These are phyloP conservation scores for Stropharia rugosoannulata DNA, from an alignment of 768 basidiomycete genomes.

Conservation along the genomic window DNA sequence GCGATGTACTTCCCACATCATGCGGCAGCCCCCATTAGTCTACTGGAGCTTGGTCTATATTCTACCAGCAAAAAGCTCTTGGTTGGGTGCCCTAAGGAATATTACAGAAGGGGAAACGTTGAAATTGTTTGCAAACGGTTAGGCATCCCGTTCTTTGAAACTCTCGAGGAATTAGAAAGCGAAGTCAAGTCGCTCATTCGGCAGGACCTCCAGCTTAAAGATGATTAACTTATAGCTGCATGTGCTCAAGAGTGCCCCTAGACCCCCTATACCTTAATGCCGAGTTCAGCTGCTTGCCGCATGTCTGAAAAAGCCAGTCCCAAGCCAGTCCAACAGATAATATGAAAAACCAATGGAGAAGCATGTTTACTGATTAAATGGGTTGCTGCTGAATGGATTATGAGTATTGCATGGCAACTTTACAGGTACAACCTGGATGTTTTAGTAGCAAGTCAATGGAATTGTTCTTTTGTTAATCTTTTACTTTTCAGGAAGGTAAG, in stretches of 20 bases:
- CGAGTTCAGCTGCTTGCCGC: no score
- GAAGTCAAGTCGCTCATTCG: not conserved
- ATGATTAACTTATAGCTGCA: not conserved
- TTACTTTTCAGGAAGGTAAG: no score
- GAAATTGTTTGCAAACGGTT: conserved; percentile 2
- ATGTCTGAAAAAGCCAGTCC: no score
- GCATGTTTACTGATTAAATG: no score
- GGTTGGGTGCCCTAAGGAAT: conserved; percentile 2
- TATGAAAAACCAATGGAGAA: no score
- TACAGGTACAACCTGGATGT: no score
- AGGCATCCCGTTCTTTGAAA: not conserved
- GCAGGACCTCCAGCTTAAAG: not conserved
- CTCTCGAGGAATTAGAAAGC: not conserved
- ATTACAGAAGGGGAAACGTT: conserved; percentile 1
- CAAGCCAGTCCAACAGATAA: no score
- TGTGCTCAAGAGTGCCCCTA: not conserved
- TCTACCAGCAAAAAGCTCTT: not conserved
- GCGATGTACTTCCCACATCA: not conserved
- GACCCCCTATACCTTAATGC: no score
- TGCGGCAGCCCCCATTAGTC: conserved; percentile 2
- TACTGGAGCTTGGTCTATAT: conserved; percentile 3
- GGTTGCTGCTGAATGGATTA: no score
- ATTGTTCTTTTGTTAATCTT: no score
- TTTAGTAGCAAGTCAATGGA: no score
- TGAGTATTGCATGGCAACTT: no score